These are phyloP conservation scores for Leucosporidium yakuticum DNA, from an alignment of 768 basidiomycete genomes.

Conservation along the genomic window DNA sequence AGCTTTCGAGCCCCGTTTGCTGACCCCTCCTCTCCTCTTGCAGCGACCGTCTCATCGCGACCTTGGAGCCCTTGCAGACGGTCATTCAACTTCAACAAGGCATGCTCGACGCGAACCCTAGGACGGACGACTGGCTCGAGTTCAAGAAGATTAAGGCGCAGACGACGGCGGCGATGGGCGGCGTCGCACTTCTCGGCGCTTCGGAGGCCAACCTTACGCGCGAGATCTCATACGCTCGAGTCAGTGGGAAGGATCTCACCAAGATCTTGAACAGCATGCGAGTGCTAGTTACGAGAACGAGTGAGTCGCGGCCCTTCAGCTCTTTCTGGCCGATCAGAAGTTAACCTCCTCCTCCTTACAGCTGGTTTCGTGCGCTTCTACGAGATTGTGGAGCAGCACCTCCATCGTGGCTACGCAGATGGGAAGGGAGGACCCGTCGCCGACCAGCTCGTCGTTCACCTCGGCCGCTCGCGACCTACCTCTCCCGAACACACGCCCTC, in stretches of 20 bases:
- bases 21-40: neutral
- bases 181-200: conserved; percentile 15
- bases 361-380: conserved; percentile 33
- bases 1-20: neutral
- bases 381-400: conserved; percentile 33
- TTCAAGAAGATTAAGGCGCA: conserved; percentile 18
- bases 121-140: conserved; percentile 27
- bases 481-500: conserved; percentile 10
- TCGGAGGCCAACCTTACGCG: conserved; percentile 26
- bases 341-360: neutral
- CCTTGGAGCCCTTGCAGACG: conserved; percentile 19
- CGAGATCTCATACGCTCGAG: conserved; percentile 26
- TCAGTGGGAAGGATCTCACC: conserved; percentile 26
- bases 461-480: conserved; percentile 18
- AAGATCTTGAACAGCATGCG: conserved; percentile 23
- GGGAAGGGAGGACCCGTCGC: conserved; percentile 24
- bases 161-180: conserved; percentile 13
- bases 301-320: conserved; percentile 6
- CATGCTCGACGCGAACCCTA: conserved; percentile 29
- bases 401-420: conserved; percentile 30
- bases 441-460: conserved; percentile 26
- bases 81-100: conserved; percentile 18
- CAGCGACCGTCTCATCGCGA: conserved; percentile 31
- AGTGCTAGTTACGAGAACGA: conserved; percentile 15
- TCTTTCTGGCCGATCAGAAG: too few relatives aligned